Percentiles rank a stretch among this genome's conserved stretches.
These are phyloP conservation scores for Cordia subcordata DNA, from an alignment of 257 asterid species.

Conservation along the genomic window DNA sequence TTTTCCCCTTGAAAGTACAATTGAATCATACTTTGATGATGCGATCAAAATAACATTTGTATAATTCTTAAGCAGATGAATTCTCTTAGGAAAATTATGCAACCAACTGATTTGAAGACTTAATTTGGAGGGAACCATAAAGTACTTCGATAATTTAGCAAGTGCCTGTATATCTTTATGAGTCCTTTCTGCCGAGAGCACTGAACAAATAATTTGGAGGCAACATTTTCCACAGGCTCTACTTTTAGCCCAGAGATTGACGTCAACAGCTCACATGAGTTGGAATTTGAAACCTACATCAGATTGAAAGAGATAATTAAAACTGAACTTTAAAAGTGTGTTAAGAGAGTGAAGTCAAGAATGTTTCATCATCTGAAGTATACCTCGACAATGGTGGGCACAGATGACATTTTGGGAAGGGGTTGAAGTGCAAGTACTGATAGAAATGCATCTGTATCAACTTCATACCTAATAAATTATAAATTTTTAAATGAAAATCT, in stretches of 20 bases:
- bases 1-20: no score
- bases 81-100: constrained; percentile 1
- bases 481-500: constrained; percentile 9
- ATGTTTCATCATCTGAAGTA: constrained; percentile 7
- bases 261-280: constrained; percentile 75
- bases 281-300: constrained; percentile 83
- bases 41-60: no score
- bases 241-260: constrained; percentile 89
- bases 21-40: no score
- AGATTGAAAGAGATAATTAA: constrained; percentile 4
- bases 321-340: background rate
- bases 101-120: background rate
- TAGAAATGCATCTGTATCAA: constrained; percentile 92
- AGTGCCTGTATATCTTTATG: constrained; percentile 87
- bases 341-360: constrained; percentile 2
- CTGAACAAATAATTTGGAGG: constrained; percentile 94
- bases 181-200: constrained; percentile 98
- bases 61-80: background rate
- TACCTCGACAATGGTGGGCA: constrained; percentile 94
- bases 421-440: constrained; percentile 97
- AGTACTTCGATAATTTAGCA: constrained; percentile 92
- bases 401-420: constrained; percentile 61
- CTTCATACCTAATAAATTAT: constrained; percentile 61
- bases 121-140: background rate
- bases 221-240: constrained; percentile 80